Base-by-base conservation (phyloP, 306 rosid genomes). In the Ceratonia siliqua region DNA sequence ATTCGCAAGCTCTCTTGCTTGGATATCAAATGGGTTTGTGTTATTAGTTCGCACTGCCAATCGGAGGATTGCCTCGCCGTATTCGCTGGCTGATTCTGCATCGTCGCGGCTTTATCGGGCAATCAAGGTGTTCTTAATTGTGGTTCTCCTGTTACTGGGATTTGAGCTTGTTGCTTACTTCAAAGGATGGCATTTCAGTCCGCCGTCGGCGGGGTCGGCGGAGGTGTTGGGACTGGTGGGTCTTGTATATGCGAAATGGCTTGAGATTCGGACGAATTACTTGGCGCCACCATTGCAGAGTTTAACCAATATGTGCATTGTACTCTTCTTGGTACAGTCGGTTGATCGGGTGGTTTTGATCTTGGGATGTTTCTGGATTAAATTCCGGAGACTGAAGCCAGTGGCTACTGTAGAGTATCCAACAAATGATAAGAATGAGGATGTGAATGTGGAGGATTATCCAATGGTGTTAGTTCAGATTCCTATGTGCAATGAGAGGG, bases 401-500 rank as follows among this genome's bases (percentile, higher is more conserved):
- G 78, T 85, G 28, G 86, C 95, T 5, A 8, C 43, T 8, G 76
- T 94, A 67, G 89, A 87, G 77, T 94, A 89, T 73, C 56, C 79
- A 48, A 36, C 68, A 2, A 41, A 42, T 70, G 88, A 10, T 18
- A 82, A 89, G 27, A 79, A 58, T 18, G 82, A 57, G 9, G 81
- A 20, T 32, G 85, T n/a, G 56, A 79, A 56, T 76, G 84, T 80
- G 32, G 87, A 88, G 78, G 90, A 92, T 82, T 86, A 85, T 82
- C 99, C 99, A 0, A 91, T 90, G 99, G 97, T 94, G 70, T 66
- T 94, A 84, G 57, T 94, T 71, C 99, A 94, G 82, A 92, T 94
- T 68, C 99, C 99, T 38, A 94, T 94, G 98, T 94, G 98, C 91
- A 94, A 94, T 70, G 98, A 94, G 85, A 91, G 93, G 95, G 98